phyloP scores from a whole-genome alignment of 345 rosid genomes.

The Litchi chinensis region DNA sequence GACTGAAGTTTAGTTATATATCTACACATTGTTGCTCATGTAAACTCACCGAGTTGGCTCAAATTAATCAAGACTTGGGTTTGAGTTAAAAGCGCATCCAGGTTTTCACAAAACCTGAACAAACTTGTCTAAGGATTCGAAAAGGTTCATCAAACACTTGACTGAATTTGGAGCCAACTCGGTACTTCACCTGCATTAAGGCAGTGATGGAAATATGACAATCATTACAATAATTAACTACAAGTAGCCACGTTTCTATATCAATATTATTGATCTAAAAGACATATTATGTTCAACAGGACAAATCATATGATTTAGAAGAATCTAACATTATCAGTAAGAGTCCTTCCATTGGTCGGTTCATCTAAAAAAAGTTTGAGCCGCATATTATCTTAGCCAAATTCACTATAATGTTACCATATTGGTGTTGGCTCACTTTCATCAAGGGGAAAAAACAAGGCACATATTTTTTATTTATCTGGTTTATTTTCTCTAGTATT shows the following conservation, averaged over 20 bases:
- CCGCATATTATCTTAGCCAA: neutral
- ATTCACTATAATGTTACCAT: neutral
- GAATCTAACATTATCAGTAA: no score
- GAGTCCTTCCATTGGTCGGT: neutral
- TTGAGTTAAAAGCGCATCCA: conserved; percentile 49
- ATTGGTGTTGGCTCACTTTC: neutral
- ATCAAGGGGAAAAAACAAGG: neutral
- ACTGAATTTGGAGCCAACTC: conserved; percentile 64
- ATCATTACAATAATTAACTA: conserved; percentile 31
- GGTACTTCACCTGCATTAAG: conserved; percentile 60
- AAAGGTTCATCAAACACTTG: conserved; percentile 50
- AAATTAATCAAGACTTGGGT: conserved; percentile 50
- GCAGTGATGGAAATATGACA: conserved; percentile 33
- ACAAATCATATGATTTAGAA: no score
- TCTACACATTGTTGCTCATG: neutral
- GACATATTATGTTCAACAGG: neutral
- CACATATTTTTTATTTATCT: neutral
- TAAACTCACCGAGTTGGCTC: conserved; percentile 59
- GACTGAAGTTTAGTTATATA: neutral
- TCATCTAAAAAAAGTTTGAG: neutral
- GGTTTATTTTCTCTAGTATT: neutral
- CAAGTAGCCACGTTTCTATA: conserved; percentile 1
- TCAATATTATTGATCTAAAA: conserved; percentile 6
- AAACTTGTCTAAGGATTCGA: conserved; percentile 45
- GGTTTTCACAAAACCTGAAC: conserved; percentile 61